Conservation (phyloP, 2,329 filamentous ascomycete species). For the Pyrenochaeta sp. region DNA sequence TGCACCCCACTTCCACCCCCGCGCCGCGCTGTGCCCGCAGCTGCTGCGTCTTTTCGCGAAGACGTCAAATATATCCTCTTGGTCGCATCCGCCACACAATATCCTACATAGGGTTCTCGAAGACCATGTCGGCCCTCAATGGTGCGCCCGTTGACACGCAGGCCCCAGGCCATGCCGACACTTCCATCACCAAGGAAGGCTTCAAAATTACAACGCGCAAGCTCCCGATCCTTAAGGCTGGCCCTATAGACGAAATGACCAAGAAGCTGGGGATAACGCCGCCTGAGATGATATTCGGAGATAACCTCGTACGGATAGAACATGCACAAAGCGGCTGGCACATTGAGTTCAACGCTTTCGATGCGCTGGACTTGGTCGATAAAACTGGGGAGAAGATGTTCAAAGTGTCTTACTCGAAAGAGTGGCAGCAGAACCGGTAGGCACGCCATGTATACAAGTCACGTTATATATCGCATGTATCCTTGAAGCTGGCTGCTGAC, state of each 20-base stretch:
- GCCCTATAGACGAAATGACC: conserved; percentile 86
- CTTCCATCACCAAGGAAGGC: conserved; percentile 52
- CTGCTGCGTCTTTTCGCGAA: not conserved
- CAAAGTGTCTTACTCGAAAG: conserved; percentile 89
- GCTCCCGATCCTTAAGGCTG: conserved; percentile 92
- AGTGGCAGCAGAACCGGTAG: conserved; percentile 78
- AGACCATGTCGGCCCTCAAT: conserved; percentile 37
- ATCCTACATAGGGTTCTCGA: not conserved
- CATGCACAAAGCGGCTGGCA: conserved; percentile 80
- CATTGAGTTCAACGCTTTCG: conserved; percentile 82
- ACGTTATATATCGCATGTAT: not conserved
- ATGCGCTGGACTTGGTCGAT: conserved; percentile 89
- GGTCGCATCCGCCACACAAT: not conserved
- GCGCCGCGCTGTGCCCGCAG: not conserved
- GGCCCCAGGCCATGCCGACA: conserved; percentile 44
- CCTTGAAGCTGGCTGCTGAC: not conserved
- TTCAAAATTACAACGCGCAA: conserved; percentile 86
- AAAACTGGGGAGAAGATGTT: conserved; percentile 93
- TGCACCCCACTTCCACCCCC: conserved; percentile 7
- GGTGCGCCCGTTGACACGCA: conserved; percentile 44
- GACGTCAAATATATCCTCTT: not conserved
- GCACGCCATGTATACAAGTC: not conserved
- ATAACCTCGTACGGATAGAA: conserved; percentile 82
- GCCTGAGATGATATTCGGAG: conserved; percentile 99
- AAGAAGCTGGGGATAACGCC: conserved; percentile 81